A percentile compares a stretch with the other conserved stretches of the same genome.
Conservation (phyloP, 1,284 basidiomycete species). For the Trichosporon sp. region DNA sequence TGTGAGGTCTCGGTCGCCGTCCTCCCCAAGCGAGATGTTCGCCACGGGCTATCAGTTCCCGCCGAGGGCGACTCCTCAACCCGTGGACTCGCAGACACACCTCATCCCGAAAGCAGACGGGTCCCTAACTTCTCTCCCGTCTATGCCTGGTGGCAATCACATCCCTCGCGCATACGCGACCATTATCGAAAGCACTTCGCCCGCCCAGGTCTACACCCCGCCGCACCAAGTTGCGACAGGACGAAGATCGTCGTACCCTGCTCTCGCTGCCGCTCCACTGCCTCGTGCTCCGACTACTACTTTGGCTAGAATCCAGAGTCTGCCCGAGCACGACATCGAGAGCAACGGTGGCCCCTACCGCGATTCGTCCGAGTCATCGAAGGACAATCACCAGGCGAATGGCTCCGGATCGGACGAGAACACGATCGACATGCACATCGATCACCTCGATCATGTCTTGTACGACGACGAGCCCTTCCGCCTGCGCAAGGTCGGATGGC, state of each 20-base stretch:
- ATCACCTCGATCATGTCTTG: neutral
- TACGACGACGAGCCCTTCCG: slow-evolving; percentile 9
- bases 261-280: slow-evolving; percentile 1
- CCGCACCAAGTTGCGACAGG: neutral
- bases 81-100: neutral
- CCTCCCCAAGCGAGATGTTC: slow-evolving; percentile 20
- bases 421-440: neutral
- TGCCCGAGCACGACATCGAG: slow-evolving; percentile 38
- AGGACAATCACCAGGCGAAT: slow-evolving; percentile 1
- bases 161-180: slow-evolving; percentile 6
- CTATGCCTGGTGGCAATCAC: slow-evolving; percentile 21
- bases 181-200: neutral
- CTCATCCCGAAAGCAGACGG: neutral
- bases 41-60: slow-evolving; percentile 33
- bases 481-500: slow-evolving; percentile 9
- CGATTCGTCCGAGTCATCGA: neutral
- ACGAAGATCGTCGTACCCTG: neutral
- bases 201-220: neutral
- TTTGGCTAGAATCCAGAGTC: slow-evolving; percentile 39
- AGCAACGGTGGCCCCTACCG: neutral
- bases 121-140: slow-evolving; percentile 5
- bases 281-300: slow-evolving; percentile 12
- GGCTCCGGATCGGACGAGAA: neutral
- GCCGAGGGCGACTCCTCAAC: slow-evolving; percentile 9
- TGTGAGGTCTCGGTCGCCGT: slow-evolving; percentile 4